Evolutionary conservation across 2,329 filamentous ascomycete species (phyloP), one percentile per base, ranked within the genome.

Genomic region (Plectosphaerella plurivora): DNA sequence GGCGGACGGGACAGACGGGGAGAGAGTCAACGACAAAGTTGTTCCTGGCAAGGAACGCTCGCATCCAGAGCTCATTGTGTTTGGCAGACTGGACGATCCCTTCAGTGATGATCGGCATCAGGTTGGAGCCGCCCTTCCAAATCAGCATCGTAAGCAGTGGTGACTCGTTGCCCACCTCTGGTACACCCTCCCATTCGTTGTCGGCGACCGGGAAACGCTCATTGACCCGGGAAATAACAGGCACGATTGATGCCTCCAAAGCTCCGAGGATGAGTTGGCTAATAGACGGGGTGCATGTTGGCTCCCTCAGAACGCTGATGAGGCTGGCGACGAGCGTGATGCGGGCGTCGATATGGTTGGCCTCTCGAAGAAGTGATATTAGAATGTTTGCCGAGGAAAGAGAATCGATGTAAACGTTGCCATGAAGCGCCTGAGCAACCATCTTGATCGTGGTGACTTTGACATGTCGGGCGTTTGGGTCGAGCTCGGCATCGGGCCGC

Each of bases 391-490:
- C 65, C 0, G 66, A 55, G 1, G 57, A 59, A 11, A 47, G 35
- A 9, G 59, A 50, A 24, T 61, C 57, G 7, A 70, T 52, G 15
- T 65, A 65, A 1, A 58, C 52, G 5, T 59, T 65, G 3, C 60
- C 57, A 11, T 65, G 57, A 2, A 72, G 56, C 1, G 70, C 48
- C 39, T 68, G 64, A 1, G 65, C 64, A n/a, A 72, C 58, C 63
- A 72, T 68, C 49, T 71, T 70, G 48, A 72, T 59, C 0, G 68
- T 71, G 1, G 63, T 67, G 5, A 71, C 59, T 51, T 69, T 71
- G 49, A 72, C 58, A 4, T 3, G 64, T 59, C 3, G 42, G 37
- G 22, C 56, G 18, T 3, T 56, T 49, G 1, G 37, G 49, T 6
- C 15, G 10, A n/a, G 46, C n/a, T 24, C 41, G 2, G 11, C 11